phyloP scores from a whole-genome alignment of 169 alveolate genomes.

The Plasmodium relictum region DNA sequence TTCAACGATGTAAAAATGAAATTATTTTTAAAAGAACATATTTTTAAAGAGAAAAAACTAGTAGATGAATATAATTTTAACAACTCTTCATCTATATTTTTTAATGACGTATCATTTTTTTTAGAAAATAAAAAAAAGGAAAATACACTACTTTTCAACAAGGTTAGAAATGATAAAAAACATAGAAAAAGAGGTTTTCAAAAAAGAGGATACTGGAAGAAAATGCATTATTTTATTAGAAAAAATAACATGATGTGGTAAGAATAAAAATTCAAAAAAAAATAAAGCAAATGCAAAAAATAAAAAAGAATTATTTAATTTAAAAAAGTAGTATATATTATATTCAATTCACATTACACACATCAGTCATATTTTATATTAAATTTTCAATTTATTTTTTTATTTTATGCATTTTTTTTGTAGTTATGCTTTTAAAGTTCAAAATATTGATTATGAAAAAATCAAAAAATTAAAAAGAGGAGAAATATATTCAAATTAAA shows the following conservation, averaged over 20 bases:
- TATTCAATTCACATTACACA: too few species aligned
- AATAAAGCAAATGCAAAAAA: background rate
- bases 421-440: conserved; percentile 72
- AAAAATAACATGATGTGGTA: conserved; percentile 71
- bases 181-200: conserved; percentile 70
- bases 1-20: conserved; percentile 19
- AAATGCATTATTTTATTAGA: conserved; percentile 63
- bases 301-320: too few species aligned
- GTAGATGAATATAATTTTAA: background rate
- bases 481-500: conserved; percentile 52
- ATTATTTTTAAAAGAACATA: conserved; percentile 29
- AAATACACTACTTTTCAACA: conserved; percentile 42
- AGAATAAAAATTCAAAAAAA: background rate
- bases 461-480: conserved; percentile 73
- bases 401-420: background rate
- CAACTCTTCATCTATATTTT: conserved; percentile 16
- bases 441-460: conserved; percentile 74
- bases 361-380: background rate
- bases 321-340: too few species aligned
- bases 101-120: conserved; percentile 27
- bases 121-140: conserved; percentile 19
- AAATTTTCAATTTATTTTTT: background rate
- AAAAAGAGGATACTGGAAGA: conserved; percentile 77
- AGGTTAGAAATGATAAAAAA: conserved; percentile 57
- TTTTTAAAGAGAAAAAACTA: background rate